phyloP scores from a whole-genome alignment of 2,329 filamentous ascomycete species.

The Trichoderma hamatum region DNA sequence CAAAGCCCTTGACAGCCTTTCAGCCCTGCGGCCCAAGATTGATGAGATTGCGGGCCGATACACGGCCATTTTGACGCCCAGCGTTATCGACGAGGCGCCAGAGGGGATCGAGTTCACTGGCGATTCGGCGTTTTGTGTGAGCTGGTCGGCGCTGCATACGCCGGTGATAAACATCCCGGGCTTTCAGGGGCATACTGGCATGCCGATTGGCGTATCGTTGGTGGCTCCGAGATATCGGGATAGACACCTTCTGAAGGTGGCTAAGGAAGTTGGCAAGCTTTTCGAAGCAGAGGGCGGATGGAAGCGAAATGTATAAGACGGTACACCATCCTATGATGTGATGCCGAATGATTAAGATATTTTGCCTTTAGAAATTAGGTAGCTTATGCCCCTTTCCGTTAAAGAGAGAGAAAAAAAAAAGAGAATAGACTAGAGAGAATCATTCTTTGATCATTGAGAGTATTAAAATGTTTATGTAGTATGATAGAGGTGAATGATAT shows the following conservation, averaged over 20 bases:
- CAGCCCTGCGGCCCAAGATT: constrained; percentile 55
- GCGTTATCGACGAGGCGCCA: constrained; percentile 62
- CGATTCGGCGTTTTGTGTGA: constrained; percentile 52
- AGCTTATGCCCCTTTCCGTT: not conserved
- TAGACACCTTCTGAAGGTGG: constrained; percentile 47
- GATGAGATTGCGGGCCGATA: constrained; percentile 57
- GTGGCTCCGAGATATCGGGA: constrained; percentile 54
- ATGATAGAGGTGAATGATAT: not conserved
- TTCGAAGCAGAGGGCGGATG: constrained; percentile 40
- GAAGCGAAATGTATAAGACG: constrained; percentile 30
- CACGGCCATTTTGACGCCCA: constrained; percentile 60
- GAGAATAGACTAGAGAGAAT: not conserved
- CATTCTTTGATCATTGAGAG: not conserved
- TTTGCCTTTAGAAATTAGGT: not conserved
- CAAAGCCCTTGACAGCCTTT: constrained; percentile 57
- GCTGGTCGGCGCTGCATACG: constrained; percentile 61
- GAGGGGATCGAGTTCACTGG: constrained; percentile 57
- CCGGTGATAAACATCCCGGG: constrained; percentile 68
- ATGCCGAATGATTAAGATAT: not conserved
- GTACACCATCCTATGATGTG: not conserved
- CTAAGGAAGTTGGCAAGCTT: constrained; percentile 43
- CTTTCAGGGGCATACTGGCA: constrained; percentile 53
- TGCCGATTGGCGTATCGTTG: constrained; percentile 63
- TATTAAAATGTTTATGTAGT: not conserved
- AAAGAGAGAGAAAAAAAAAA: not conserved